Evolutionary conservation across 2,329 filamentous ascomycete genomes (phyloP).

Genomic region (Xylaria sp.): DNA sequence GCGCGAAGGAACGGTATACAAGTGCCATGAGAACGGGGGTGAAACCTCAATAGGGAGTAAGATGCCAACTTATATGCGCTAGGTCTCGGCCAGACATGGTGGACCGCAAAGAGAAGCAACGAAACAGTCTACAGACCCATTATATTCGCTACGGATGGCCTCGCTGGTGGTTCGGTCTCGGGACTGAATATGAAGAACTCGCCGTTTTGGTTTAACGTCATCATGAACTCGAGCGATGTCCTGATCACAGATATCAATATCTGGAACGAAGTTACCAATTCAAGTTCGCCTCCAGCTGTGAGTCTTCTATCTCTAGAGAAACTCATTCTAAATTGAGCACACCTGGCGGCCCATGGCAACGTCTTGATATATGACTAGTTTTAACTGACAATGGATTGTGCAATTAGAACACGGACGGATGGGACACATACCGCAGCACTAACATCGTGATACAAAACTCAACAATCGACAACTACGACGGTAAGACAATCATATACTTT

Average conservation of each 20-base stretch:
- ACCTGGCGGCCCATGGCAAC: background rate
- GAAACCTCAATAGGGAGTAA: background rate
- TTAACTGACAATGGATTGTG: constrained; percentile 1
- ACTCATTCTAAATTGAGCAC: background rate
- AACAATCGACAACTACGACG: constrained; percentile 72
- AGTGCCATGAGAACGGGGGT: too few relatives aligned
- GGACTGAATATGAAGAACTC: constrained; percentile 69
- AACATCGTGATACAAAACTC: constrained; percentile 73
- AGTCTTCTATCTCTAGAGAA: constrained; percentile 55
- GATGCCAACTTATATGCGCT: background rate
- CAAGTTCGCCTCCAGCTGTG: constrained; percentile 52
- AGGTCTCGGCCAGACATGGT: constrained; percentile 70
- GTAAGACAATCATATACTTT: constrained; percentile 43
- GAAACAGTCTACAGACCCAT: constrained; percentile 69
- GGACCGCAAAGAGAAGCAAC: constrained; percentile 68
- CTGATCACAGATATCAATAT: constrained; percentile 72
- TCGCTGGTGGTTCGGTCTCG: constrained; percentile 66
- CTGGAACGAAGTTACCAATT: constrained; percentile 37
- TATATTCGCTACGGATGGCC: constrained; percentile 68
- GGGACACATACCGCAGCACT: constrained; percentile 69
- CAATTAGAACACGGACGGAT: constrained; percentile 72
- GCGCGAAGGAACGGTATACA: background rate
- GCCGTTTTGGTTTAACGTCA: constrained; percentile 67
- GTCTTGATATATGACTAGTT: background rate
- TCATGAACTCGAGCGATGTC: constrained; percentile 70